These are phyloP conservation scores for Macrolepiota albuminosa DNA, from an alignment of 768 basidiomycete genomes.

Conservation along the genomic window DNA sequence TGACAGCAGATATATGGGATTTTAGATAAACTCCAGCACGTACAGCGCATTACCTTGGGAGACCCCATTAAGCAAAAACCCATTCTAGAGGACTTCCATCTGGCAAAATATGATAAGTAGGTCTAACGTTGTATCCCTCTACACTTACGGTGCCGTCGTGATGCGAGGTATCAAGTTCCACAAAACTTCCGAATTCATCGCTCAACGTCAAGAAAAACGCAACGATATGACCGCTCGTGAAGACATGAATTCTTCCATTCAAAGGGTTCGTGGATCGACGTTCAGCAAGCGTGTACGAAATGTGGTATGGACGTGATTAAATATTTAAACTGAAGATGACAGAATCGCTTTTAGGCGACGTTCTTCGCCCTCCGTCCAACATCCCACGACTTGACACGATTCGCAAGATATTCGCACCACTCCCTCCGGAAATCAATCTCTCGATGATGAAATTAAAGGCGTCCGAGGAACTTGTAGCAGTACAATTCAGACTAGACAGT, in stretches of 20 bases:
- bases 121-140: not conserved
- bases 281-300: not conserved
- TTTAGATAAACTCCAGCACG: not conserved
- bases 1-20: not conserved
- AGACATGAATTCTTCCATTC: not conserved
- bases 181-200: not conserved
- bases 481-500: not conserved
- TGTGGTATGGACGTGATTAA: not conserved
- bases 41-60: no score
- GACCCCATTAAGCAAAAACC: no score
- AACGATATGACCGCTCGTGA: not conserved
- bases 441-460: not conserved
- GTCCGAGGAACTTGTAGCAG: not conserved
- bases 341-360: constrained; percentile 1
- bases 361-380: not conserved
- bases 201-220: not conserved
- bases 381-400: not conserved
- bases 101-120: no score
- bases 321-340: not conserved
- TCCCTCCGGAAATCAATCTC: not conserved
- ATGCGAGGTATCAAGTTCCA: not conserved
- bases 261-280: no score
- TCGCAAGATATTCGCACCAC: not conserved
- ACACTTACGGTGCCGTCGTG: not conserved
- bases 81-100: no score